Evolutionary conservation across 139 green algal species (phyloP).

Genomic region (Chlamydomonas sp.): DNA sequence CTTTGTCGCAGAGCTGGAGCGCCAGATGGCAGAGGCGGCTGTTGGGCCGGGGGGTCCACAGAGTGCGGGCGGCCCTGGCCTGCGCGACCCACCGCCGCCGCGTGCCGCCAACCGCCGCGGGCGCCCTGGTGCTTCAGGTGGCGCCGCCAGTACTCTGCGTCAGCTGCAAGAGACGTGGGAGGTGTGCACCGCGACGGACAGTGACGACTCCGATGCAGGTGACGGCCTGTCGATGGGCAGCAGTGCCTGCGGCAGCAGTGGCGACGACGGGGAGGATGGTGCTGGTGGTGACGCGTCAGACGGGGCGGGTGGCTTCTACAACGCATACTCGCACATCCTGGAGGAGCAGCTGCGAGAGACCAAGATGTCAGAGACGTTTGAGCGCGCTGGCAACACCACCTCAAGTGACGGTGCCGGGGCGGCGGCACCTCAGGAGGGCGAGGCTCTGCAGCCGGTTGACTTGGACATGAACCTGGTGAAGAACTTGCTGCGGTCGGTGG

Average conservation of each 20-base stretch:
- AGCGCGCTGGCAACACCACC: neutral
- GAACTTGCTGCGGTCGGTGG: constrained; percentile 23
- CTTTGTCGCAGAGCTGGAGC: constrained; percentile 1
- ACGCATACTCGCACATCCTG: neutral
- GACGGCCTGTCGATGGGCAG: neutral
- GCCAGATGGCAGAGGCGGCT: neutral
- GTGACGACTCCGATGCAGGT: constrained; percentile 24
- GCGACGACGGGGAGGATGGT: neutral
- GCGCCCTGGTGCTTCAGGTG: neutral
- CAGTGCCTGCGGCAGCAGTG: neutral
- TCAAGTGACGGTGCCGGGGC: neutral
- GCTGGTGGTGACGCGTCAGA: neutral
- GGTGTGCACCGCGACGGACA: constrained; percentile 30
- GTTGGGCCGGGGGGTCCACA: neutral
- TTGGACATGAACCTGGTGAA: constrained; percentile 40
- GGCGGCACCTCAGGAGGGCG: neutral
- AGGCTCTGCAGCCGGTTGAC: constrained; percentile 21
- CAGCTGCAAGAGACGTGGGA: constrained; percentile 7
- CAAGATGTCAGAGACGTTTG: constrained; percentile 16
- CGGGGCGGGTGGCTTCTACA: constrained; percentile 9
- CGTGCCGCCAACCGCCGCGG: neutral
- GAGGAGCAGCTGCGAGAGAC: constrained; percentile 17
- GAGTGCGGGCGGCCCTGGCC: no score
- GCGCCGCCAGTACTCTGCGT: no score
- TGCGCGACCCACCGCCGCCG: no score